A percentile compares a stretch with the other conserved stretches of the same genome.
Evolutionary conservation across 1,284 basidiomycete species (phyloP).

Genomic region (Amylostereum areolatum): DNA sequence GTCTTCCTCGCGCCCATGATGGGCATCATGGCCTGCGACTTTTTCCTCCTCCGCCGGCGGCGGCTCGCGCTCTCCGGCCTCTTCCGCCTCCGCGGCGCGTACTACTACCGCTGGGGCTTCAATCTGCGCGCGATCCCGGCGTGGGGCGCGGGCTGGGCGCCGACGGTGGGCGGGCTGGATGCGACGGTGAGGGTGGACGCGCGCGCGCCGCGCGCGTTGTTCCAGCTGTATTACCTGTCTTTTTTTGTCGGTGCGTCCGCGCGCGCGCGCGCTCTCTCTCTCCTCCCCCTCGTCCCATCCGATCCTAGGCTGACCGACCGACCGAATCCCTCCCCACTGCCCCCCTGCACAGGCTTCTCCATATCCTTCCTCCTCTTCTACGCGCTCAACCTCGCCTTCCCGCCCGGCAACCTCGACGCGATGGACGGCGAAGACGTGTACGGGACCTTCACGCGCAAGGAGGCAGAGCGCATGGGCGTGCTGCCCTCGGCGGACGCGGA

Average conservation of each 20-base stretch:
- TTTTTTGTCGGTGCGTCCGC: conserved; percentile 11
- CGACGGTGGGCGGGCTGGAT: conserved; percentile 11
- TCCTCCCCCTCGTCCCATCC: not conserved
- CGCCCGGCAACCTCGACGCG: conserved; percentile 5
- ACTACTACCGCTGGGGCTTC: conserved; percentile 11
- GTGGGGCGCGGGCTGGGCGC: conserved; percentile 14
- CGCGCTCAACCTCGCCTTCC: conserved; percentile 9
- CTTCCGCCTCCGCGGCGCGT: conserved; percentile 7
- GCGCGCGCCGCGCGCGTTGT: conserved; percentile 8
- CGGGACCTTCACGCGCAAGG: conserved; percentile 10
- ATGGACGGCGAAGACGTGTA: conserved; percentile 10
- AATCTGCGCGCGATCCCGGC: conserved; percentile 12
- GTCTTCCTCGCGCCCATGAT: conserved; percentile 16
- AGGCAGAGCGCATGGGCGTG: not conserved
- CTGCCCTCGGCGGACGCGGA: not conserved
- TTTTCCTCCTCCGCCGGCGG: conserved; percentile 6
- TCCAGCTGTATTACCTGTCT: conserved; percentile 13
- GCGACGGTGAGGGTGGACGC: conserved; percentile 2
- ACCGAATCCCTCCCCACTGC: too few relatives aligned
- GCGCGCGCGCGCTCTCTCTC: not conserved
- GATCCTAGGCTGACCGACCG: not conserved
- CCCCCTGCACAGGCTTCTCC: conserved; percentile 4
- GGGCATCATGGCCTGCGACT: conserved; percentile 13
- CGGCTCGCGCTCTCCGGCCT: conserved; percentile 6
- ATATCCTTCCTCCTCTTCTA: conserved; percentile 8